Base-by-base conservation (phyloP, 2,329 filamentous ascomycete genomes). In the Salinomyces thailandicus region DNA sequence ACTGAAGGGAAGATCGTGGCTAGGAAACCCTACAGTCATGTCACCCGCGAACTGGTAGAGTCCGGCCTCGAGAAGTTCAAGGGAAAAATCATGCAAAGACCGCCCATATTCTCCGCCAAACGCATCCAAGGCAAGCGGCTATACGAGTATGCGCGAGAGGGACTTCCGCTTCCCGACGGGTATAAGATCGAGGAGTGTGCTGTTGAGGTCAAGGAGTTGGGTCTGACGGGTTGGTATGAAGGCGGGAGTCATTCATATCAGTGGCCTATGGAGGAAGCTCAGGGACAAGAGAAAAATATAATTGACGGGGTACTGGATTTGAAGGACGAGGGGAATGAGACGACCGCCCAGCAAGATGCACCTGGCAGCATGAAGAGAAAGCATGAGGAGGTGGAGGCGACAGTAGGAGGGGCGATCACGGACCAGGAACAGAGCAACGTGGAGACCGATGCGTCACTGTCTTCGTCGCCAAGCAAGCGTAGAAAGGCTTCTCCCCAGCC, bases 61-160 rank as follows among this genome's bases (percentile, higher is more conserved):
- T 72, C 81, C 55, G 83, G 81, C 12, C 63, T 96, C 39, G 70
- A 68, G 4, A 64, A 70, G 42, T 95, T 94, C 60, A 72, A 79
- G 26, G 91, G 91, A 12, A 81, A 81, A 49, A 85, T 85, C 52
- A 79, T 83, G 66, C 91, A 98, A 66, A 79, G 84, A 48, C 91
- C 91, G 24, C 89, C 89, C 5, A 75, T 98, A 14, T 98, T 87
- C 62, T 94, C 85, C 18, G 91, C 91, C 7, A 69, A 96, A 43
- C 87, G 89, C 60, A 85, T 95, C 60, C 76, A 95, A 48, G 91
- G 91, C 2, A 95, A 95, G 67, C 82, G 85, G 20, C 70, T 95
- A 33, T 98, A 98, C 58, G 87, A 98, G 62, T 96, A 96, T 61
- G 91, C 91, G 14, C 73, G 91, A 33, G 85, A 87, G 58, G 91